Conservation (phyloP, 1,139 yeast species). For the Protomyces inouyei region DNA sequence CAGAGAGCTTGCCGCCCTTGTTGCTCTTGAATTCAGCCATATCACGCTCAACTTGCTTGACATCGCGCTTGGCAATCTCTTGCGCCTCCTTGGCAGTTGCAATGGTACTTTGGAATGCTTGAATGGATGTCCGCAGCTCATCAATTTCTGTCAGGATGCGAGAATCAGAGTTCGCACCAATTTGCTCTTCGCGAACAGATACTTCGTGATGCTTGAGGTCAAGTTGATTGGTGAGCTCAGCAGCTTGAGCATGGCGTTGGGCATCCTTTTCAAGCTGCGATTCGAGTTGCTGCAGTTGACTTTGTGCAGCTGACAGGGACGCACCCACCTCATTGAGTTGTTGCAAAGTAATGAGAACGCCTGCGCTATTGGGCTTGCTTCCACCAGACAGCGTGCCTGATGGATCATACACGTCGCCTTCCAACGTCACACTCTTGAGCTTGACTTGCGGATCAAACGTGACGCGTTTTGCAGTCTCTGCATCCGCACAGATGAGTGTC, state of each 20-base stretch:
- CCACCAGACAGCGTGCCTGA: slow-evolving; percentile 96
- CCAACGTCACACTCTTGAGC: slow-evolving; percentile 81
- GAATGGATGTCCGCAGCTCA: slow-evolving; percentile 26
- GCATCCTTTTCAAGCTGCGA: slow-evolving; percentile 48
- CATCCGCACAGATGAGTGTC: slow-evolving; percentile 78
- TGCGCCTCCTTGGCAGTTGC: slow-evolving; percentile 45
- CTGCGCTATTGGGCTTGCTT: slow-evolving; percentile 54
- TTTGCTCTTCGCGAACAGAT: slow-evolving; percentile 54
- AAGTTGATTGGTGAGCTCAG: slow-evolving; percentile 58
- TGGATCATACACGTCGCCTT: slow-evolving; percentile 94
- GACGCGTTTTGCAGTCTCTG: slow-evolving; percentile 78
- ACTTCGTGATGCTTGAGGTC: slow-evolving; percentile 66
- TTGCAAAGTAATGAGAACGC: slow-evolving; percentile 62
- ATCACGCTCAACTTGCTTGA: slow-evolving; percentile 57
- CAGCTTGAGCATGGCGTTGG: slow-evolving; percentile 50
- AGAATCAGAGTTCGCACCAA: slow-evolving; percentile 59
- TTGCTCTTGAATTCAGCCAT: slow-evolving; percentile 75
- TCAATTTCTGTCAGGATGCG: slow-evolving; percentile 36
- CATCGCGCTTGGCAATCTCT: slow-evolving; percentile 39
- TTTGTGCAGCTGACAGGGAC: slow-evolving; percentile 43
- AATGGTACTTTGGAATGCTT: slow-evolving; percentile 46
- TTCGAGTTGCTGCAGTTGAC: slow-evolving; percentile 45
- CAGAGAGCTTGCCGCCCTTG: slow-evolving; percentile 72
- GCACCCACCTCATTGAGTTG: slow-evolving; percentile 54
- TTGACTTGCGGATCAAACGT: slow-evolving; percentile 80